These are phyloP conservation scores for Scedosporium minutisporum DNA, from an alignment of 2,329 filamentous ascomycete genomes.

Conservation along the genomic window DNA sequence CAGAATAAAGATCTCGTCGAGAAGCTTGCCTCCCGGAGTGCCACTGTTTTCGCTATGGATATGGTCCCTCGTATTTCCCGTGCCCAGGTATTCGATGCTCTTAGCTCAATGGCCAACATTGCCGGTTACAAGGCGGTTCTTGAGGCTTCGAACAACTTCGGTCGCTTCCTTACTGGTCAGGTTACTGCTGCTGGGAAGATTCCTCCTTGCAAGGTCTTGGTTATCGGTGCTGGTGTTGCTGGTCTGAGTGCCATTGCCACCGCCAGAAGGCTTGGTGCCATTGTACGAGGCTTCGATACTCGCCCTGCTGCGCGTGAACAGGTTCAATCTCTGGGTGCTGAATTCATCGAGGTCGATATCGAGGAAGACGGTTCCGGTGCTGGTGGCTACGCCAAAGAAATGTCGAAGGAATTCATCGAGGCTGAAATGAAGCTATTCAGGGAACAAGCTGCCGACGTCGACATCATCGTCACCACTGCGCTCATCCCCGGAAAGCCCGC, in stretches of 20 bases:
- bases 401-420: slow-evolving; percentile 89
- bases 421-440: slow-evolving; percentile 90
- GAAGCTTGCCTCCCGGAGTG: slow-evolving; percentile 58
- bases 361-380: slow-evolving; percentile 76
- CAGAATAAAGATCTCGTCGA: slow-evolving; percentile 71
- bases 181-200: slow-evolving; percentile 87
- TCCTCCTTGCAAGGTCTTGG: slow-evolving; percentile 78
- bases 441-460: slow-evolving; percentile 77
- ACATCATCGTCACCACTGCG: slow-evolving; percentile 90
- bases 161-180: slow-evolving; percentile 79
- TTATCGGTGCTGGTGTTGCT: slow-evolving; percentile 84
- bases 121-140: slow-evolving; percentile 87
- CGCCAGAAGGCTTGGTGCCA: slow-evolving; percentile 75
- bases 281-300: slow-evolving; percentile 87
- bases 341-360: slow-evolving; percentile 80
- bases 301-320: slow-evolving; percentile 79
- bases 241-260: slow-evolving; percentile 83
- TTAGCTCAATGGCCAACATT: slow-evolving; percentile 92
- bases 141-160: slow-evolving; percentile 83
- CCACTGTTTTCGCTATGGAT: slow-evolving; percentile 83
- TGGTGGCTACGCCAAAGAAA: slow-evolving; percentile 85
- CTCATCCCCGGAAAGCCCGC: slow-evolving; percentile 77
- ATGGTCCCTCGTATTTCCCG: slow-evolving; percentile 84
- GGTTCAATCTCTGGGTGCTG: slow-evolving; percentile 80
- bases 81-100: slow-evolving; percentile 78